phyloP scores from a whole-genome alignment of 345 rosid species.

The Dipteronia sinensis region DNA sequence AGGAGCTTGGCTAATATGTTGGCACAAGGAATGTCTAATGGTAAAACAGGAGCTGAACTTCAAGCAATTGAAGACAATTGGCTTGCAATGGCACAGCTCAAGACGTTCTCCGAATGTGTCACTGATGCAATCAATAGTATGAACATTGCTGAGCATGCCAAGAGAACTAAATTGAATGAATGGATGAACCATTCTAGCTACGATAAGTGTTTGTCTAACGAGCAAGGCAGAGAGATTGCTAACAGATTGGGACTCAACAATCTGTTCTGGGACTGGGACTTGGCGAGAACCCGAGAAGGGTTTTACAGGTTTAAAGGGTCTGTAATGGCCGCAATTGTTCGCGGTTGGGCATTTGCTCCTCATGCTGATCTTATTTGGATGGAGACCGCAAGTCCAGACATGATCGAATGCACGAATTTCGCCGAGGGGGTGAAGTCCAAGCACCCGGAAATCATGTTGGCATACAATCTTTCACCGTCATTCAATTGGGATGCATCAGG shows the following conservation, averaged over 20 bases:
- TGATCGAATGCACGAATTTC: conserved; percentile 73
- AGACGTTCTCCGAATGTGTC: conserved; percentile 77
- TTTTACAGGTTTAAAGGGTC: conserved; percentile 93
- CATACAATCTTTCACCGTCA: conserved; percentile 91
- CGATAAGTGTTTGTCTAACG: conserved; percentile 70
- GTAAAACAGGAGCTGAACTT: conserved; percentile 74
- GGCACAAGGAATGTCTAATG: conserved; percentile 74
- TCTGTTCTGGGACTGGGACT: conserved; percentile 99
- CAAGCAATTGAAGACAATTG: conserved; percentile 87
- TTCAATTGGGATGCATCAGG: conserved; percentile 98
- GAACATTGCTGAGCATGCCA: conserved; percentile 64
- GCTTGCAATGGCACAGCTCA: conserved; percentile 70
- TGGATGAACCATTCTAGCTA: conserved; percentile 72
- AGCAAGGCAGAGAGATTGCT: conserved; percentile 72
- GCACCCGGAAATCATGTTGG: conserved; percentile 82
- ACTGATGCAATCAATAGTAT: conserved; percentile 56
- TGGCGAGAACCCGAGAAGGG: conserved; percentile 95
- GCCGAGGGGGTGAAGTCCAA: conserved; percentile 70
- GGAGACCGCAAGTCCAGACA: conserved; percentile 90
- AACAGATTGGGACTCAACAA: conserved; percentile 65
- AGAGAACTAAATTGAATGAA: conserved; percentile 56
- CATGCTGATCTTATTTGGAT: conserved; percentile 88
- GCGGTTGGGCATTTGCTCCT: conserved; percentile 89
- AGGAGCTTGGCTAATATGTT: conserved; percentile 63
- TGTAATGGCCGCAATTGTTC: conserved; percentile 76